Base-by-base conservation (phyloP, 148 eudicot species). In the Camellia sinensis region DNA sequence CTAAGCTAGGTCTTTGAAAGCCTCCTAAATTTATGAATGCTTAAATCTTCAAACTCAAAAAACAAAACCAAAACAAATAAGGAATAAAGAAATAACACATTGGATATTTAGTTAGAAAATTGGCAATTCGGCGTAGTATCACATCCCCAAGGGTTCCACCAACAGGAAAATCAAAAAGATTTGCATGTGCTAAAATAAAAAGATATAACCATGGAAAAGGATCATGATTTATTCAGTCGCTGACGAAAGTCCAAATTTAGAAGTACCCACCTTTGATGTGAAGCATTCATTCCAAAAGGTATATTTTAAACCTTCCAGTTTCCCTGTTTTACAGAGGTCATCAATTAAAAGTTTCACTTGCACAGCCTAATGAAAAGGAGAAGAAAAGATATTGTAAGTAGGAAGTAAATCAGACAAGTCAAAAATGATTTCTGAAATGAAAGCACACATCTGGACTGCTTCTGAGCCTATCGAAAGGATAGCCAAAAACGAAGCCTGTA, bases 221-320 rank as follows among this genome's bases (percentile, higher is more conserved):
- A 37, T 50, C 29, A 59, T 67, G 13, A 74, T 14, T 11, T 56
- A 60, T 1, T 5, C 12, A 9, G 37, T 41, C 37, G 37, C 37
- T 29, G 37, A 63, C 11, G 13, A 12, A 40, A 61, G 4, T 3
- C 12, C 46, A 41, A 29, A 57, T 40, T 21, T 75, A 54, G 48
- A 29, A 60, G 75, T n/a, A 78, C 85, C 72, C 84, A 93, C 99
- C 92, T 92, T 93, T 56, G 99, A 86, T 18, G 98, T 90, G 85
- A 82, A 93, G 84, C 86, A 85, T 88, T 95, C 98, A 77, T 93
- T 84, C 98, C 97, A 93, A 73, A 83, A 95, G 5, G 97, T 92
- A 79, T 95, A 95, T 62, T 60, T 87, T 46, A 95, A n/a, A 80
- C 87, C 94, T 80, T 88, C 80, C 72, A 96, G 93, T 78, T 91